These are phyloP conservation scores for Phalaenopsis hybrid DNA, from an alignment of 116 monocot genomes.

Conservation along the genomic window DNA sequence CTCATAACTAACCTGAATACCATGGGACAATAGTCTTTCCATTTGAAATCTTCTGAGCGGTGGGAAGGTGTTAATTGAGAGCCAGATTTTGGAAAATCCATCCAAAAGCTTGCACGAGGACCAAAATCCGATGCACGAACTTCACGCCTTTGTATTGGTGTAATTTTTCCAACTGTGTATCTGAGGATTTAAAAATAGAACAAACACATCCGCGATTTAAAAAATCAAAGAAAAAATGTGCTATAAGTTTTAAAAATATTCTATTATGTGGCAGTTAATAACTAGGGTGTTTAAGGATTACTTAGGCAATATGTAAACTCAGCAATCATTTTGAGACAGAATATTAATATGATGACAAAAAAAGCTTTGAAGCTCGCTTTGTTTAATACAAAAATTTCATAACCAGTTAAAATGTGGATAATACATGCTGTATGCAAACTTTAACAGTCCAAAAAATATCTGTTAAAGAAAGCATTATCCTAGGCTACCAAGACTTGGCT, in stretches of 20 bases:
- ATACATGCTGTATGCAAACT: not conserved
- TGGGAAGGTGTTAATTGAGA: conserved; percentile 86
- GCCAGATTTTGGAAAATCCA: conserved; percentile 81
- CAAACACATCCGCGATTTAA: not conserved
- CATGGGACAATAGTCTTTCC: conserved; percentile 98
- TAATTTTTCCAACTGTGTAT: conserved; percentile 95
- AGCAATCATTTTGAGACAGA: not conserved
- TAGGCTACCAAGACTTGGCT: not conserved
- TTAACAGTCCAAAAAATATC: not conserved
- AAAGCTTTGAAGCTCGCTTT: not conserved
- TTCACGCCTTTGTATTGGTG: conserved; percentile 85
- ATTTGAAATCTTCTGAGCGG: conserved; percentile 83
- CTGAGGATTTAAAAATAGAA: conserved; percentile 23
- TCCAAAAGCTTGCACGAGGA: conserved; percentile 83
- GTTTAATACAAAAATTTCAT: not conserved
- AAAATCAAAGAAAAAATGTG: not conserved
- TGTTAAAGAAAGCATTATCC: not conserved
- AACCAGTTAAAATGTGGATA: not conserved
- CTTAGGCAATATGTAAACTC: not conserved
- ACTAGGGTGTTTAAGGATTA: not conserved
- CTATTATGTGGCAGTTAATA: not conserved
- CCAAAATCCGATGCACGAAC: conserved; percentile 87
- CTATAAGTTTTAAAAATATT: not conserved
- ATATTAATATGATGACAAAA: not conserved
- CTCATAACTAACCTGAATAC: conserved; percentile 59